Evolutionary conservation across 2,329 filamentous ascomycete genomes (phyloP).

Genomic region (Stachybotrys chartarum): DNA sequence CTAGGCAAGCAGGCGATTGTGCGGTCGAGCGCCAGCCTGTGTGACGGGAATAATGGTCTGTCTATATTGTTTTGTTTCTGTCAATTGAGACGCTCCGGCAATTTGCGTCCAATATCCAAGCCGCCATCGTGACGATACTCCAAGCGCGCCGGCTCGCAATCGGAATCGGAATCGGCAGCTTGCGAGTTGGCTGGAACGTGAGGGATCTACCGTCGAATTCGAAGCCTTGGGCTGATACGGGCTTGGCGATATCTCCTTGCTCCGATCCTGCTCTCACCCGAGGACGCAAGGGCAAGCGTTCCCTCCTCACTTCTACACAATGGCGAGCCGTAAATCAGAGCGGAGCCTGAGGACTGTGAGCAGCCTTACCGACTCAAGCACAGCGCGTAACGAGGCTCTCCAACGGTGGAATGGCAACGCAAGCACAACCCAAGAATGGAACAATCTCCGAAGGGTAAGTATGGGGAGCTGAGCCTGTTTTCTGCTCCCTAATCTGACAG

Average conservation of each 20-base stretch:
- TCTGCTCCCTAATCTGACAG: not conserved
- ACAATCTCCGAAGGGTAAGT: conserved; percentile 39
- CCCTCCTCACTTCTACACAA: not conserved
- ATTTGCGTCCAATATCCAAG: not conserved
- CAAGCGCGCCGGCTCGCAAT: not conserved
- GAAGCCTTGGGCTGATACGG: too few species aligned
- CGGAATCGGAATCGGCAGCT: too few species aligned
- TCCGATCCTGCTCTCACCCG: too few species aligned
- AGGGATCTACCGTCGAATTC: too few species aligned
- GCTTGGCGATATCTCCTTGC: too few species aligned
- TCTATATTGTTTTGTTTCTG: not conserved
- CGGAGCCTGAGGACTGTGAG: conserved; percentile 9
- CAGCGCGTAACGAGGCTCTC: conserved; percentile 16
- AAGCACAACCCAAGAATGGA: conserved; percentile 36
- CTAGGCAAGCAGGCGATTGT: not conserved
- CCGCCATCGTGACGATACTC: not conserved
- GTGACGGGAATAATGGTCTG: not conserved
- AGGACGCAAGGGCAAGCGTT: not conserved
- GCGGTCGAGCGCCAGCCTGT: not conserved
- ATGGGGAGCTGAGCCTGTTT: not conserved
- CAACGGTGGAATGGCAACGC: conserved; percentile 45
- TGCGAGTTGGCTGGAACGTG: too few species aligned
- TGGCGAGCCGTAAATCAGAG: not conserved
- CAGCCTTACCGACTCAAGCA: conserved; percentile 19
- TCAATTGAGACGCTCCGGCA: not conserved